Conservation (phyloP, 441 rosid species). For the Brassica balearica region DNA sequence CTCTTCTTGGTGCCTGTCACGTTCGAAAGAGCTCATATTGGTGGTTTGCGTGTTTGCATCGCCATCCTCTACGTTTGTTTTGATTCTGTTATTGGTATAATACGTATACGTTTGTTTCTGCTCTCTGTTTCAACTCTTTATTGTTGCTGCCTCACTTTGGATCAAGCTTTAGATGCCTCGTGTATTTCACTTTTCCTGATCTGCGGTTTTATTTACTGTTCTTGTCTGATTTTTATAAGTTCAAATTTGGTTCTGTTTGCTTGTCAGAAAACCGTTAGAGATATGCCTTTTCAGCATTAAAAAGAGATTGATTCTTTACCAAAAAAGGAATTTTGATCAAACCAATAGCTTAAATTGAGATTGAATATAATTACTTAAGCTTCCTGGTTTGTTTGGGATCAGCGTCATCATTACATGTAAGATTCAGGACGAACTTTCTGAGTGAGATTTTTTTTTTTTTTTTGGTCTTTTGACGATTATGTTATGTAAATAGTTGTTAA, state of each 20-base stretch:
- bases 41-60: slow-evolving; percentile 26
- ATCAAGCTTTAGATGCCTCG: slow-evolving; percentile 18
- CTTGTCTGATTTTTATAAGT: background rate
- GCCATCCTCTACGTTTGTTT: background rate
- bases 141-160: slow-evolving; percentile 24
- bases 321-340: background rate
- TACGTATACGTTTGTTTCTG: slow-evolving; percentile 5
- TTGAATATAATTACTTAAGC: slow-evolving; percentile 7
- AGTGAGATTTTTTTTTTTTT: background rate
- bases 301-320: background rate
- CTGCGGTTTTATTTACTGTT: too few species aligned
- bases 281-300: background rate
- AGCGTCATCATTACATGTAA: too few species aligned
- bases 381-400: background rate
- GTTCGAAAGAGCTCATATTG: slow-evolving; percentile 12
- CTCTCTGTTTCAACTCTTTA: background rate
- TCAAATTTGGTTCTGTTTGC: background rate
- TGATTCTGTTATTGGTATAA: slow-evolving; percentile 10
- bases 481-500: background rate
- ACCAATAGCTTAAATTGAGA: background rate
- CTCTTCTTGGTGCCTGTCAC: background rate
- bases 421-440: too few species aligned
- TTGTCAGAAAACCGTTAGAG: slow-evolving; percentile 11
- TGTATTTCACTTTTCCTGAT: too few species aligned
- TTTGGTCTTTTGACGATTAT: background rate